These are phyloP conservation scores for Obelidium mucronatum DNA, from an alignment of 192 early-diverging fungal species.

Conservation along the genomic window DNA sequence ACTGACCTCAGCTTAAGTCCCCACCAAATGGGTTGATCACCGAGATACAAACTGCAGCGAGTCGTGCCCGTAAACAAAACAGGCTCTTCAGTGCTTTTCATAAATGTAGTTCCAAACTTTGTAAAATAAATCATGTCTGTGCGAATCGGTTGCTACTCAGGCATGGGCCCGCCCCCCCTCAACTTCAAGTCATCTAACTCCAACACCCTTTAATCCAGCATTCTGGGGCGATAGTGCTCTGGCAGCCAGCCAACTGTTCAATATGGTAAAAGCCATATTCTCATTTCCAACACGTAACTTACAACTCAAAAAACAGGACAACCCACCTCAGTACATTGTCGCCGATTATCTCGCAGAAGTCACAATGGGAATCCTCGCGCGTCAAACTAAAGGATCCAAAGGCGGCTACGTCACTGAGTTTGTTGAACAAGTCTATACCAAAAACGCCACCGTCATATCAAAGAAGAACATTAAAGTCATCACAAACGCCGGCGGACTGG, in stretches of 20 bases:
- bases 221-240: slow-evolving; percentile 68
- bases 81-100: too few relatives aligned
- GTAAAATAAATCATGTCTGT: too few relatives aligned
- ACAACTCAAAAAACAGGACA: slow-evolving; percentile 1
- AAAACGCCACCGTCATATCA: slow-evolving; percentile 53
- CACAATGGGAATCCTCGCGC: slow-evolving; percentile 73
- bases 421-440: slow-evolving; percentile 59
- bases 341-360: slow-evolving; percentile 77
- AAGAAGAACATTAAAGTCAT: slow-evolving; percentile 66
- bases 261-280: slow-evolving; percentile 50
- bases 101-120: too few relatives aligned
- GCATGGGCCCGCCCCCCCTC: neutral
- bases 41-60: slow-evolving; percentile 68
- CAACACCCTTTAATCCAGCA: slow-evolving; percentile 31
- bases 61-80: slow-evolving; percentile 61
- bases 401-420: slow-evolving; percentile 69
- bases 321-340: slow-evolving; percentile 57
- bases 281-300: neutral
- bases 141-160: slow-evolving; percentile 64
- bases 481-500: slow-evolving; percentile 65
- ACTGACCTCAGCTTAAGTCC: slow-evolving; percentile 63
- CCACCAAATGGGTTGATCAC: slow-evolving; percentile 74
- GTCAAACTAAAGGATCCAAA: slow-evolving; percentile 54
- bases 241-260: slow-evolving; percentile 63
- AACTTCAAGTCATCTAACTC: neutral